Base-by-base conservation (phyloP, 176 grass and related monocot genomes). In the Avena atlantica region DNA sequence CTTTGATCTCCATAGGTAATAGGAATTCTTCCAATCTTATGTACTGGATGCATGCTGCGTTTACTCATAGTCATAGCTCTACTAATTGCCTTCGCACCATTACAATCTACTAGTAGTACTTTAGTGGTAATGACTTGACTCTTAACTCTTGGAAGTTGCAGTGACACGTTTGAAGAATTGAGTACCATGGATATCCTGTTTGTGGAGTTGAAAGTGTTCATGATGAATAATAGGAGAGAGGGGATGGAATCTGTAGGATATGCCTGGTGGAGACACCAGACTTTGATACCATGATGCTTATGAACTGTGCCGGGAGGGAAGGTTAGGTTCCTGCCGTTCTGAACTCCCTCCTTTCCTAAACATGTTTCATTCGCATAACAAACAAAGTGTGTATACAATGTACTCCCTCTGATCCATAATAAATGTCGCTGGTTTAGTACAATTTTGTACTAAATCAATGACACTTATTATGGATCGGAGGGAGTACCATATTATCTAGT, bases 101-200 rank as follows among this genome's bases (percentile, higher is more conserved):
- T 31, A 14, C 9, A 10, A 48, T 48, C 45, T 15, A 50, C 3
- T 12, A 50, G 9, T 73, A 47, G 11, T 12, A 76, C 50, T 47
- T 12, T 12, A 50, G 9, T 73, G 27, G 11, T 12, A 76, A 63
- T 47, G 34, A 21, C 4, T 56, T 57, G 42, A 25, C 13, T 2
- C 4, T 75, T 34, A 15, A 20, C 9, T 69, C 23, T 21, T 82
- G 34, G 21, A 77, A 88, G 17, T 67, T 76, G 61, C 79, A 47
- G 4, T 88, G 0, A 15, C 34, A 12, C 20, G 67, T 45, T 31
- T 82, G 29, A 29, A 14, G 20, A 34, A 17, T 34, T 42, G 59
- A 27, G 49, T 67, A 45, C 24, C 5, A 63, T 63, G 9, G 56
- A 8, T 50, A 70, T 52, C 3, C 24, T 71, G 19, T 21, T 71